Conservation (phyloP, 805 yeast species). For the Scheffersomyces spartinae region DNA sequence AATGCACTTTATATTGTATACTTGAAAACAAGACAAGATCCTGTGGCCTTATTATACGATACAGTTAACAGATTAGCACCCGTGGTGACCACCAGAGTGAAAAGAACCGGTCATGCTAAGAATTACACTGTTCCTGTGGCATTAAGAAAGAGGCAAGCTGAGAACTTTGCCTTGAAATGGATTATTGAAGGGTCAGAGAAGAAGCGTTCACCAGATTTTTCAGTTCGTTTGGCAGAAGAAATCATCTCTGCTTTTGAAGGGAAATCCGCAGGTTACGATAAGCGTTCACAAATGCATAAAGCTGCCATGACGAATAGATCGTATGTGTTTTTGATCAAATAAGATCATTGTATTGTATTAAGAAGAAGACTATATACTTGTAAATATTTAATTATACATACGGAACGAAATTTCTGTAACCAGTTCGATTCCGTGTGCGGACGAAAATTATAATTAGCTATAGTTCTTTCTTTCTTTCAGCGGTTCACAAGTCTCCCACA, state of each 20-base stretch:
- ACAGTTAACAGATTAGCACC: slow-evolving; percentile 80
- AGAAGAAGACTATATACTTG: too few species aligned
- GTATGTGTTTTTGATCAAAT: too few species aligned
- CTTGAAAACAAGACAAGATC: slow-evolving; percentile 65
- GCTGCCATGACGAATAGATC: slow-evolving; percentile 84
- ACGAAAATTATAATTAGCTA: too few species aligned
- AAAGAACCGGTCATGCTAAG: slow-evolving; percentile 80
- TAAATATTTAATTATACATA: too few species aligned
- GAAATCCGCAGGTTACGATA: slow-evolving; percentile 73
- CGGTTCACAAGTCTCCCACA: too few species aligned
- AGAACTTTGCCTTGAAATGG: slow-evolving; percentile 84
- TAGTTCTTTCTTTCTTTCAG: too few species aligned
- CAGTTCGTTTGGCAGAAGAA: slow-evolving; percentile 89
- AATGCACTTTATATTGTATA: slow-evolving; percentile 73
- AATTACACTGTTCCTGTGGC: slow-evolving; percentile 75
- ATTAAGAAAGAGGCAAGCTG: slow-evolving; percentile 68
- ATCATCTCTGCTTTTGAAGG: slow-evolving; percentile 68
- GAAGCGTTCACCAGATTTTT: slow-evolving; percentile 67
- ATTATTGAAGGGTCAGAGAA: slow-evolving; percentile 74
- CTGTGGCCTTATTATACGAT: slow-evolving; percentile 61
- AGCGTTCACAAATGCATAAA: slow-evolving; percentile 73
- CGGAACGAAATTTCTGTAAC: too few species aligned
- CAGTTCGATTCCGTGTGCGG: too few species aligned
- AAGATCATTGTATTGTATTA: too few species aligned
- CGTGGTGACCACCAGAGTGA: slow-evolving; percentile 62